Conservation (phyloP, 805 yeast species). For the Zygosaccharomyces lentus region DNA sequence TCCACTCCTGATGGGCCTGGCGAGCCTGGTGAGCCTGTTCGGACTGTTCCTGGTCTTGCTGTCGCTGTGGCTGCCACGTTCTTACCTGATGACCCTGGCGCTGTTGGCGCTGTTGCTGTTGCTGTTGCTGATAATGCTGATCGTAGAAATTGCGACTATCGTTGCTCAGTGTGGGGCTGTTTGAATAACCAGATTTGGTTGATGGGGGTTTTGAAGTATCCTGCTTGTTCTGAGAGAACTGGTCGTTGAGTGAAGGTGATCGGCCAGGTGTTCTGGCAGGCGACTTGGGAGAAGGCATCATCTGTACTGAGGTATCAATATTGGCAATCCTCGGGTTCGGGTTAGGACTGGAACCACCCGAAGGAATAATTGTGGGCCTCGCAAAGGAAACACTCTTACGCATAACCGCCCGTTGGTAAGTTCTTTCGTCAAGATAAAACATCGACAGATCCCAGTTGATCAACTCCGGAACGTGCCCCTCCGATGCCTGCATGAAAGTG, state of each 20-base stretch:
- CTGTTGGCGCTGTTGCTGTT: constrained; percentile 6
- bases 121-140: constrained; percentile 7
- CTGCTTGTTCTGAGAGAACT: constrained; percentile 2
- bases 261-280: constrained; percentile 1
- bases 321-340: constrained; percentile 1
- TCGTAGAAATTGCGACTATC: constrained; percentile 1
- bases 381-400: constrained; percentile 7
- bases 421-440: constrained; percentile 39
- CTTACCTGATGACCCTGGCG: background rate
- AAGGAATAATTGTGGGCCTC: background rate
- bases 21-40: constrained; percentile 1
- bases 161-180: constrained; percentile 15
- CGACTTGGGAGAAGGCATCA: constrained; percentile 1
- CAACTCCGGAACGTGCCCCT: constrained; percentile 51
- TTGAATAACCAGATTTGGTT: constrained; percentile 25
- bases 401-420: constrained; percentile 35
- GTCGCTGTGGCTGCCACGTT: constrained; percentile 1
- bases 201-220: constrained; percentile 10
- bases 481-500: constrained; percentile 51
- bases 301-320: background rate
- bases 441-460: constrained; percentile 47
- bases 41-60: background rate
- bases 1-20: constrained; percentile 6
- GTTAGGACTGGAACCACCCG: background rate
- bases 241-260: constrained; percentile 2